Evolutionary conservation across 1,284 basidiomycete genomes (phyloP), one percentile per base, ranked within the genome.

Genomic region (Malassezia sympodialis): DNA sequence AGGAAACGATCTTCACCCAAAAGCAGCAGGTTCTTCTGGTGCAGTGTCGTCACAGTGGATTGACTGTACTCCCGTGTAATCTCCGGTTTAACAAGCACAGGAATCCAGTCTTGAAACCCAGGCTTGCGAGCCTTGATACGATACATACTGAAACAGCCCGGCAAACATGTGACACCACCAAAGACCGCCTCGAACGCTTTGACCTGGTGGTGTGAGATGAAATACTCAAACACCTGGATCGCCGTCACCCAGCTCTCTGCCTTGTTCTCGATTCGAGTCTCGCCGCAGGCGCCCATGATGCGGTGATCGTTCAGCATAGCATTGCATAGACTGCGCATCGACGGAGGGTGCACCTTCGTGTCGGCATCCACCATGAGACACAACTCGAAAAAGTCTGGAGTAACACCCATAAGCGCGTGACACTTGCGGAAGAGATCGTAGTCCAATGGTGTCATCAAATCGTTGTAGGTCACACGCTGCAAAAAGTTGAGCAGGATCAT

Each of bases 401-500:
- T 96, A n/a, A 96, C 88, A 35, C 94, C 93, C 88, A 96, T 96
- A 44, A 98, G 81, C 39, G 87, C 82, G 67, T 96, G 90, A 7
- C 91, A 83, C 79, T 98, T 98, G 57, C 93, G 83, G 81, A 99
- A 99, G 19, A 99, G 80, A 76, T 98, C 94, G 73, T 90, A 98
- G 75, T 98, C 94, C 68, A 99, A 82, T 10, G 94, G 94, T 15
- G 83, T 83, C 91, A 98, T 98, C 60, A 90, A 86, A 74, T 98
- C 94, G 75, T 98, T 96, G 78, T 96, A 99, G 12, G 94, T 99
- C 68, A 96, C 90, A 44, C 88, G 84, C 51, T 90, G 91, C 79
- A 98, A 96, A 77, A 99, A 99, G 79, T 96, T 96, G 93, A 99
- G 98, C 66, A 99, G 80, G 68, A 99, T 88, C 68, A 99, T 85